These are phyloP conservation scores for Solanum clarkiae DNA, from an alignment of 257 asterid genomes.

Conservation along the genomic window DNA sequence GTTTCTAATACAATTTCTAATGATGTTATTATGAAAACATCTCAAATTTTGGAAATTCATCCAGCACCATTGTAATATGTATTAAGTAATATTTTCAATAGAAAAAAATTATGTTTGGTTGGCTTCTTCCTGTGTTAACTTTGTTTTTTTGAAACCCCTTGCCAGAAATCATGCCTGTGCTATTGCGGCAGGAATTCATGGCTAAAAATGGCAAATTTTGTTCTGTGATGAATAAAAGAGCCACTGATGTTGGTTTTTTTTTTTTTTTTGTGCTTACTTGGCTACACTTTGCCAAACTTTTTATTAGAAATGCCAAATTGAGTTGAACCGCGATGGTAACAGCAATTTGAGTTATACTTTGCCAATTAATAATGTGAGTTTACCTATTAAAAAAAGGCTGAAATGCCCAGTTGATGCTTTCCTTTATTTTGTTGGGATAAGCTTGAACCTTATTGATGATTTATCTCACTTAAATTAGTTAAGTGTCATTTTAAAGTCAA, in stretches of 20 bases:
- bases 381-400: background rate
- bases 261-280: background rate
- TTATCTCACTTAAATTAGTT: too few species aligned
- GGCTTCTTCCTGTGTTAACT: background rate
- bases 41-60: too few species aligned
- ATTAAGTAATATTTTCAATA: background rate
- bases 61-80: background rate
- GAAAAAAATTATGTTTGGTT: background rate
- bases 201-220: background rate
- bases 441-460: background rate
- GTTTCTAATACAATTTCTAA: too few species aligned
- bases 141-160: too few species aligned
- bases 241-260: background rate
- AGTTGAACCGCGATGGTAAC: background rate
- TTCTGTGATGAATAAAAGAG: background rate
- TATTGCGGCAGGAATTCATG: background rate
- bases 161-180: background rate
- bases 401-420: background rate
- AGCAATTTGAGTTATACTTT: background rate
- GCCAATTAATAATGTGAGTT: background rate
- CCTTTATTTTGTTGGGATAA: background rate
- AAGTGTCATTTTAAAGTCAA: too few species aligned
- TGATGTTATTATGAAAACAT: background rate
- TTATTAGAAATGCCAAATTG: background rate
- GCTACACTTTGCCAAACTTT: background rate